Evolutionary conservation across 345 rosid genomes (phyloP), one percentile per base, ranked within the genome.

Genomic region (Ceriops tagal): DNA sequence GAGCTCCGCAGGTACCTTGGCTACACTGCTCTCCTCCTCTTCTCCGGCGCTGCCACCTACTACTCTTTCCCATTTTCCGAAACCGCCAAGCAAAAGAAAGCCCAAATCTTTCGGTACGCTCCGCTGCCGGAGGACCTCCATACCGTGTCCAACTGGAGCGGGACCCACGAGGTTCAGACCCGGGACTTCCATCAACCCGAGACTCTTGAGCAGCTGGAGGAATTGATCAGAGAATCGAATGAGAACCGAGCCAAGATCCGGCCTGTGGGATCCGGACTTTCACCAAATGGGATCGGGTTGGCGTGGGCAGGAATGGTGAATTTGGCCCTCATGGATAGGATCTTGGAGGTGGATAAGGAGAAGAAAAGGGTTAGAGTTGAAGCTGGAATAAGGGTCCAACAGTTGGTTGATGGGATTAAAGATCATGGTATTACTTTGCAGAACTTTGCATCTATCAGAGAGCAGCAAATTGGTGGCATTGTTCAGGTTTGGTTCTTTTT

Each of bases 401-500:
- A 84, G 70, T 75, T 92, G 71, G 96, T 92, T 35, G 98, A 95
- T 75, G 92, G 84, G 68, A 90, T 92, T 66, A 86, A 92, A 72
- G 91, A 89, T 3, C 70, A 79, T 78, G 93, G 90, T 4, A 71
- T 95, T 53, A 95, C 98, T 77, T 87, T 95, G 69, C 96, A 92
- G 86, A 95, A 95, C 71, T 90, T 92, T 68, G 96, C 97, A 3
- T 95, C 97, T 69, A 95, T 92, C 70, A 85, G 99, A 80, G 98
- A 90, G 83, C 98, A 92, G 84, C 98, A 95, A 83, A 88, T 95
- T 79, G 98, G 98, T 77, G 99, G 99, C 77, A 92, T 95, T 80
- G 71, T 93, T 80, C 97, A 93, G 96, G 97, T 93, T 79, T 65
- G 30, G 9, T 43, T 68, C 13, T 37, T 46, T 26, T 55, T 55